phyloP scores from a whole-genome alignment of 768 basidiomycete species.

The Podaxis sp. region DNA sequence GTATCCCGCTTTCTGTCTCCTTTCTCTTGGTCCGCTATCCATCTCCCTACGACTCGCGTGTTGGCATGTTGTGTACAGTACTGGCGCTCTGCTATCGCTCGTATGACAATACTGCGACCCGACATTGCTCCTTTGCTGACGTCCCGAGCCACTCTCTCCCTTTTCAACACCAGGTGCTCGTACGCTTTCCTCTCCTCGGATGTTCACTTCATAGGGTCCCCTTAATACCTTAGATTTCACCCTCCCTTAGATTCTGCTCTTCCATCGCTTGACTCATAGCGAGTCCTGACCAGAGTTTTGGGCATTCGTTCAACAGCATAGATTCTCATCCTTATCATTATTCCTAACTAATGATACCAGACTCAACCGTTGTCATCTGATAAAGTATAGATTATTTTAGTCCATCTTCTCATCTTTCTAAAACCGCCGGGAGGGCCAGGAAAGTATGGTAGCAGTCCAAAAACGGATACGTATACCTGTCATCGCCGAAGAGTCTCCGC shows the following conservation, averaged over 20 bases:
- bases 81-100: neutral
- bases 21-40: neutral
- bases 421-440: neutral
- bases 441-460: neutral
- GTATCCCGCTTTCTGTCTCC: neutral
- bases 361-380: neutral
- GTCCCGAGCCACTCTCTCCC: neutral
- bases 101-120: constrained; percentile 13
- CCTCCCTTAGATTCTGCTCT: neutral
- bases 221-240: neutral
- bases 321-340: neutral
- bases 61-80: constrained; percentile 12
- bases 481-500: neutral
- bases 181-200: neutral
- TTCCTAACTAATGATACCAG: neutral
- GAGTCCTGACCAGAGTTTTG: neutral
- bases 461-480: neutral
- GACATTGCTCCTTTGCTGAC: neutral
- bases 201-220: neutral
- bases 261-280: neutral
- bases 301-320: neutral
- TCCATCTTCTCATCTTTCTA: neutral
- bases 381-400: neutral
- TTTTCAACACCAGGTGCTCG: neutral
- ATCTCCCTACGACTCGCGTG: neutral